These are phyloP conservation scores for Gilbertella persicaria DNA, from an alignment of 371 early-diverging fungal species.

Conservation along the genomic window DNA sequence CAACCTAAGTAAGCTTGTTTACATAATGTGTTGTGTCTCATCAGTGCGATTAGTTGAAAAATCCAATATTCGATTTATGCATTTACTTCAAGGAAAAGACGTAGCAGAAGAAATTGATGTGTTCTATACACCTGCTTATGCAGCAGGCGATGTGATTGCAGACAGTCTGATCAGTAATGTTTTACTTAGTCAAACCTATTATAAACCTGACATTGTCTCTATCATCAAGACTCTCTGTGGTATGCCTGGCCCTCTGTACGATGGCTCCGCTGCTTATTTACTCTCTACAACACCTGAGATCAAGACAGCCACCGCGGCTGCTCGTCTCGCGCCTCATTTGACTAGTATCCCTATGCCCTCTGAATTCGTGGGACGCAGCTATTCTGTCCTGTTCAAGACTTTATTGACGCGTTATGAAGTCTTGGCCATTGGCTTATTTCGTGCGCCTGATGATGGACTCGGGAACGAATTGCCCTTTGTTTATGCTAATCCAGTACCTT, in stretches of 20 bases:
- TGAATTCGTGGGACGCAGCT: slow-evolving; percentile 36
- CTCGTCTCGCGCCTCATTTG: slow-evolving; percentile 35
- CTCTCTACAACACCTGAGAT: slow-evolving; percentile 19
- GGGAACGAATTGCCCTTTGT: slow-evolving; percentile 53
- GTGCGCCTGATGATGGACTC: slow-evolving; percentile 44
- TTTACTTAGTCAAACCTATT: slow-evolving; percentile 47
- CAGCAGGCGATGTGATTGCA: slow-evolving; percentile 51
- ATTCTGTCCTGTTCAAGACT: slow-evolving; percentile 36
- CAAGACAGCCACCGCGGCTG: slow-evolving; percentile 15
- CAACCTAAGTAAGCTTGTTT: slow-evolving; percentile 24
- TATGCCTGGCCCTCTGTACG: slow-evolving; percentile 39
- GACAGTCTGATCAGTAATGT: slow-evolving; percentile 46
- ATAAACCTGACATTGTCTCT: slow-evolving; percentile 50
- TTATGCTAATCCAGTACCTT: slow-evolving; percentile 52
- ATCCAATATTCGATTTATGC: slow-evolving; percentile 52
- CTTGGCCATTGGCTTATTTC: slow-evolving; percentile 42
- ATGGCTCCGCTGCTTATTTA: slow-evolving; percentile 29
- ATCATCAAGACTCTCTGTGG: slow-evolving; percentile 55
- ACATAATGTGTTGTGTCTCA: not conserved
- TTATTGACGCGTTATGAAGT: slow-evolving; percentile 41
- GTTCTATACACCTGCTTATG: slow-evolving; percentile 47
- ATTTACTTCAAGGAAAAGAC: slow-evolving; percentile 37
- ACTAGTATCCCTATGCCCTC: slow-evolving; percentile 35
- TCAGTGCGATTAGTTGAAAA: slow-evolving; percentile 28
- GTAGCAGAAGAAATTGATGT: slow-evolving; percentile 32